phyloP scores from a whole-genome alignment of 495 filamentous ascomycete genomes.

The Recurvomyces mirabilis region DNA sequence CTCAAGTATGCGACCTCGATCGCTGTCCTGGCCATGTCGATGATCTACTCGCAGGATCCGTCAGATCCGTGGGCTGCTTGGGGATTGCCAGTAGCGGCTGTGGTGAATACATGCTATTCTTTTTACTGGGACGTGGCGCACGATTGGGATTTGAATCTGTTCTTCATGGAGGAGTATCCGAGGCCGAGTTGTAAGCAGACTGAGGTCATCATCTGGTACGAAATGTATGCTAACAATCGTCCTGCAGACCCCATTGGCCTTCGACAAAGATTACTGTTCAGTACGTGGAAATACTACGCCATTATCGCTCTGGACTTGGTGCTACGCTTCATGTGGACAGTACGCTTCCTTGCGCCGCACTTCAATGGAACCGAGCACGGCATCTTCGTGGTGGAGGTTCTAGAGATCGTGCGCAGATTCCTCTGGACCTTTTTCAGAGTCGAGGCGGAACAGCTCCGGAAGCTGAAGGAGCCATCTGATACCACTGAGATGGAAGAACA shows the following conservation, averaged over 20 bases:
- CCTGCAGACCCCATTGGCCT: constrained; percentile 59
- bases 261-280: constrained; percentile 59
- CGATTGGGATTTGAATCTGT: constrained; percentile 79
- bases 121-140: constrained; percentile 97
- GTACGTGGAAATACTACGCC: constrained; percentile 71
- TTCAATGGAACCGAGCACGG: constrained; percentile 74
- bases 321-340: constrained; percentile 74
- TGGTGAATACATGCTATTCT: constrained; percentile 76
- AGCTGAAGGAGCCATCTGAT: no score
- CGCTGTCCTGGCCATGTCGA: constrained; percentile 57
- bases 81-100: no score
- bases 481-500: no score
- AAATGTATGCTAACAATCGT: no score
- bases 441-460: constrained; percentile 69
- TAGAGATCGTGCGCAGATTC: constrained; percentile 82
- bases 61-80: no score
- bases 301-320: constrained; percentile 69
- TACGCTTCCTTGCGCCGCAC: constrained; percentile 67
- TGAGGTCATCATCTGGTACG: no score
- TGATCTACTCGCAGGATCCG: no score
- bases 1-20: constrained; percentile 85
- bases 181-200: no score
- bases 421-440: constrained; percentile 94
- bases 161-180: no score
- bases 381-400: constrained; percentile 74